Conservation (phyloP, 73 alveolate species). For the Symbiodinium natans region DNA sequence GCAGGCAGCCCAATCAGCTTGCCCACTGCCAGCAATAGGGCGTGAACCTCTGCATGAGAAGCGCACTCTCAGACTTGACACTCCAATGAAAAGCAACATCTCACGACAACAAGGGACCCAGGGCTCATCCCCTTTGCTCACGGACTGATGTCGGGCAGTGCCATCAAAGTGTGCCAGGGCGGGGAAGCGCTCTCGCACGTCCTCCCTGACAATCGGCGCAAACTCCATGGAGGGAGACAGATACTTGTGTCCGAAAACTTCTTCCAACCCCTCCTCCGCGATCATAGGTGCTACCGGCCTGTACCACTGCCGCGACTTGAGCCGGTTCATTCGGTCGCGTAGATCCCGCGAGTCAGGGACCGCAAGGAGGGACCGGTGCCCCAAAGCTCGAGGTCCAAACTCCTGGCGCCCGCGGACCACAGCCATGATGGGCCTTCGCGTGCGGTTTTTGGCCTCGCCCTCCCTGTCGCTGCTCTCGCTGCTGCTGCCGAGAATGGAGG, state of each 20-base stretch:
- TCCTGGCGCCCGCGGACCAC: conserved; percentile 91
- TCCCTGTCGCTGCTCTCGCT: not conserved
- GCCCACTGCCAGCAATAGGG: conserved; percentile 8
- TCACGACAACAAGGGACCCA: not conserved
- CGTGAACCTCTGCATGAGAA: not conserved
- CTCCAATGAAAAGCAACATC: no score
- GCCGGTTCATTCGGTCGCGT: conserved; percentile 68
- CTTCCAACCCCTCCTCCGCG: conserved; percentile 82
- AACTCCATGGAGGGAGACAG: conserved; percentile 54
- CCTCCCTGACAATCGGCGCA: conserved; percentile 48
- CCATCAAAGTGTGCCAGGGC: conserved; percentile 42
- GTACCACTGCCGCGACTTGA: conserved; percentile 89
- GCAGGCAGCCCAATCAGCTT: conserved; percentile 13
- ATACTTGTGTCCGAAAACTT: conserved; percentile 51
- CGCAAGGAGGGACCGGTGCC: conserved; percentile 78
- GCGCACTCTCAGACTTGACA: no score
- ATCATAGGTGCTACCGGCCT: conserved; percentile 89
- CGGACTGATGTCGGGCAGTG: conserved; percentile 40
- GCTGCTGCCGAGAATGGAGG: no score
- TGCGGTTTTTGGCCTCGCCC: no score
- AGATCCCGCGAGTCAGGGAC: conserved; percentile 35
- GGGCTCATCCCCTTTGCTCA: conserved; percentile 19
- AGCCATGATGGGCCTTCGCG: conserved; percentile 38
- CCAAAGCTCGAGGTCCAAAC: conserved; percentile 89
- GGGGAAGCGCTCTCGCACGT: not conserved